A percentile compares a stretch with the other conserved stretches of the same genome.
Conservation (phyloP, 371 early-diverging fungal species). For the Aphelidium insulamus region DNA sequence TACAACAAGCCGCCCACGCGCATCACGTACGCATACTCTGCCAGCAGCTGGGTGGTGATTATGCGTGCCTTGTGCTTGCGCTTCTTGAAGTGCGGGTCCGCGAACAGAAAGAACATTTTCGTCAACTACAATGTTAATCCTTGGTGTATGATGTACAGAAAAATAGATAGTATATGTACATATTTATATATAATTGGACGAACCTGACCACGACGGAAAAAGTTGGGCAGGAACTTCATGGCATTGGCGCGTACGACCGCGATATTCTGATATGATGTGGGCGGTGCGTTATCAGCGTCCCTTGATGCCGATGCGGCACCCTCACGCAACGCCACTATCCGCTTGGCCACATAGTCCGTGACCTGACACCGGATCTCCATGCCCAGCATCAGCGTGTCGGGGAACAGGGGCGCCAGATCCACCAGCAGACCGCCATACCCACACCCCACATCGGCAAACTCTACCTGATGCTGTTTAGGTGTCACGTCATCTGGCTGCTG, state of each 20-base stretch:
- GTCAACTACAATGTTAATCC: conserved; percentile 27
- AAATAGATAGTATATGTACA: neutral
- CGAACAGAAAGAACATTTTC: conserved; percentile 95
- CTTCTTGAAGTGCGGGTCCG: conserved; percentile 99
- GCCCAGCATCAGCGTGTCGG: conserved; percentile 78
- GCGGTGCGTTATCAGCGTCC: neutral
- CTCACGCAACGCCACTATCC: conserved; percentile 65
- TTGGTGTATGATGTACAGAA: neutral
- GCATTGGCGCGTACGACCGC: conserved; percentile 95
- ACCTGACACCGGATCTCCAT: conserved; percentile 98
- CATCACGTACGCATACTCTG: conserved; percentile 87
- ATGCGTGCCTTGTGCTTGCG: conserved; percentile 98
- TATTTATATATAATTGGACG: no score
- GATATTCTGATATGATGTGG: conserved; percentile 56
- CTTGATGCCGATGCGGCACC: conserved; percentile 29
- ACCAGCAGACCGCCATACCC: conserved; percentile 96
- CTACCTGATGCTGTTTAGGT: conserved; percentile 28
- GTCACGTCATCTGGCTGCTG: conserved; percentile 2
- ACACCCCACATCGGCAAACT: conserved; percentile 98
- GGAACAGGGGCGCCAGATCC: conserved; percentile 69
- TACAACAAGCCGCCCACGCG: conserved; percentile 77
- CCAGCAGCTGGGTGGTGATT: conserved; percentile 66
- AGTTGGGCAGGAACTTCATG: conserved; percentile 97
- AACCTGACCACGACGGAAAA: conserved; percentile 80
- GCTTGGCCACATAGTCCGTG: conserved; percentile 72